Conservation (phyloP, 768 basidiomycete species). For the Omphalotus guepiniiformis region DNA sequence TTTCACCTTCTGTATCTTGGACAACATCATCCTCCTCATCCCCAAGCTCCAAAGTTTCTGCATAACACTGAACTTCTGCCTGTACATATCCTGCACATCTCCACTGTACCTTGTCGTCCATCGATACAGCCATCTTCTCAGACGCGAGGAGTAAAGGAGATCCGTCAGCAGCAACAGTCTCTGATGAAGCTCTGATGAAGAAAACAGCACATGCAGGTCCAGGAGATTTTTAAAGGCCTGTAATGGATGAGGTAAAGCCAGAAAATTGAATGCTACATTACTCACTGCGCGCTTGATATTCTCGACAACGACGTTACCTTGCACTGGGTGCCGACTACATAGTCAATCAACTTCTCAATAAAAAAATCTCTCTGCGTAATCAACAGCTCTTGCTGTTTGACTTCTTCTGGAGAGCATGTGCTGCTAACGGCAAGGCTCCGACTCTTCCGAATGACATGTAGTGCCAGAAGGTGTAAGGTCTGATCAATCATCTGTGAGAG, state of each 20-base stretch:
- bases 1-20: conserved; percentile 35
- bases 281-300: conserved; percentile 79
- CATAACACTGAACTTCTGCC: conserved; percentile 83
- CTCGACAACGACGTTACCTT: conserved; percentile 56
- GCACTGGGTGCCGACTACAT: conserved; percentile 83
- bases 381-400: conserved; percentile 49
- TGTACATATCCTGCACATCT: conserved; percentile 88
- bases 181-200: too few relatives aligned
- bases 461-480: conserved; percentile 69
- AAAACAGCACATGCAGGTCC: conserved; percentile 77
- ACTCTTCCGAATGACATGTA: conserved; percentile 85
- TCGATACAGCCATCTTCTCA: conserved; percentile 49
- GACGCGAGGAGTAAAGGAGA: too few relatives aligned
- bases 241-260: too few relatives aligned
- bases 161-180: conserved; percentile 41
- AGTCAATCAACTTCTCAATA: conserved; percentile 75
- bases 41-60: too few relatives aligned
- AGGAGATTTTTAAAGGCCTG: conserved; percentile 86
- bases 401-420: conserved; percentile 55
- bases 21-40: conserved; percentile 26
- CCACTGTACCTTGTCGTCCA: conserved; percentile 84
- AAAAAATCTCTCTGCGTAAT: conserved; percentile 65
- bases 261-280: too few relatives aligned
- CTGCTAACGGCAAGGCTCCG: conserved; percentile 46
- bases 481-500: conserved; percentile 78